Conservation (phyloP, 306 rosid species). For the Aeschynomene evenia region DNA sequence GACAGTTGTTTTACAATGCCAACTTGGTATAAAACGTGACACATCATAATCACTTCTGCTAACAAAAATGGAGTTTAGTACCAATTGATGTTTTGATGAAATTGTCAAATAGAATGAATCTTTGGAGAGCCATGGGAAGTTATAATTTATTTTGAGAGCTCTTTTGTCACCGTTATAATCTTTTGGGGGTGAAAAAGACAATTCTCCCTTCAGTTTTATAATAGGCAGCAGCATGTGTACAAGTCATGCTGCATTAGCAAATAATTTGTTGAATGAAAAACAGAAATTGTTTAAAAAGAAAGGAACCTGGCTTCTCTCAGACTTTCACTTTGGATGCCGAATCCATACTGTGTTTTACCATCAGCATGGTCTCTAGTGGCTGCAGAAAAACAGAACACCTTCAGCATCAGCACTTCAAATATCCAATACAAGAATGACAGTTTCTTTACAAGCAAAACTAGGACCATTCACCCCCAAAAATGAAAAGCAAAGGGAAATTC, state of each 20-base stretch:
- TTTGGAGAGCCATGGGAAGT: no score
- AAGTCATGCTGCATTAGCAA: background rate
- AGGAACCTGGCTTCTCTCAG: slow-evolving; percentile 98
- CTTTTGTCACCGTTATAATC: no score
- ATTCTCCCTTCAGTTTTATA: no score
- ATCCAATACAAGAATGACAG: slow-evolving; percentile 3
- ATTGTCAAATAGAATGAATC: no score
- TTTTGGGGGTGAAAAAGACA: no score
- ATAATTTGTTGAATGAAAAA: slow-evolving; percentile 19
- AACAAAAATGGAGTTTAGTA: no score
- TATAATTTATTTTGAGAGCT: no score
- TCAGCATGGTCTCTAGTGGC: slow-evolving; percentile 62
- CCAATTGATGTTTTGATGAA: no score
- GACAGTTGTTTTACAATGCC: no score
- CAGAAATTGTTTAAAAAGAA: slow-evolving; percentile 11
- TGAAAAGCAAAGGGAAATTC: background rate
- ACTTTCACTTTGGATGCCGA: slow-evolving; percentile 81
- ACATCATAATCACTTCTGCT: no score
- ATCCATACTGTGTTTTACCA: slow-evolving; percentile 67
- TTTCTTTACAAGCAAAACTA: background rate
- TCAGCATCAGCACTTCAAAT: slow-evolving; percentile 23
- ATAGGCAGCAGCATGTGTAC: background rate
- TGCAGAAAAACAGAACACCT: slow-evolving; percentile 36
- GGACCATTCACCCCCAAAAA: background rate
- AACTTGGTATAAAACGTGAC: no score